A percentile compares a stretch with the other conserved stretches of the same genome.
These are phyloP conservation scores for Leccinum rimulosum DNA, from an alignment of 768 basidiomycete species.

Conservation along the genomic window DNA sequence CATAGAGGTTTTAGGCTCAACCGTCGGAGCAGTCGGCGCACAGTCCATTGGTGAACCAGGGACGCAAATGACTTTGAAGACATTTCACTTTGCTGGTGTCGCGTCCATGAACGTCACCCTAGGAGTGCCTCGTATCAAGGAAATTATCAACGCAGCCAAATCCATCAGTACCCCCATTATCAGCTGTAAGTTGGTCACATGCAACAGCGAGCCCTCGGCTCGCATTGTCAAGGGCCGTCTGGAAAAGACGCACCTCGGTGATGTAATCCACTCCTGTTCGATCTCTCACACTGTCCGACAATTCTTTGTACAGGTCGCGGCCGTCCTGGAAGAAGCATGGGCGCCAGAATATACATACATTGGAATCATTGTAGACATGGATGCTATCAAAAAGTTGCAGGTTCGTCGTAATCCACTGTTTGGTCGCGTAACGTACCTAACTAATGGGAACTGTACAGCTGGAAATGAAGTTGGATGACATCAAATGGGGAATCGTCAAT, in stretches of 20 bases:
- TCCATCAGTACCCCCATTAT: slow-evolving; percentile 97
- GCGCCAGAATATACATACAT: slow-evolving; percentile 90
- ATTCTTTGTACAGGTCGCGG: slow-evolving; percentile 61
- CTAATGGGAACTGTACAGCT: slow-evolving; percentile 47
- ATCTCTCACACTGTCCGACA: not conserved
- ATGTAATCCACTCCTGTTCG: slow-evolving; percentile 50
- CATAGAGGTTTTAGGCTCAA: slow-evolving; percentile 61
- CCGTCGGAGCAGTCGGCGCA: slow-evolving; percentile 97
- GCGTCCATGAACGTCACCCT: slow-evolving; percentile 99
- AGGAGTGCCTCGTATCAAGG: slow-evolving; percentile 99
- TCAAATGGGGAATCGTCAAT: slow-evolving; percentile 87
- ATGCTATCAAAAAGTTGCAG: slow-evolving; percentile 87
- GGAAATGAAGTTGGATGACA: slow-evolving; percentile 87
- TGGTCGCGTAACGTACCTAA: not conserved
- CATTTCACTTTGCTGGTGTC: slow-evolving; percentile 99
- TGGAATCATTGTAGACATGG: slow-evolving; percentile 86
- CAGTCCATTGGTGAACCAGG: slow-evolving; percentile 99
- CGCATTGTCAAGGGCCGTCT: slow-evolving; percentile 95
- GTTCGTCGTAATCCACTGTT: slow-evolving; percentile 35
- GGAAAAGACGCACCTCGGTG: slow-evolving; percentile 92
- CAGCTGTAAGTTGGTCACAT: slow-evolving; percentile 87
- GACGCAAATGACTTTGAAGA: slow-evolving; percentile 99
- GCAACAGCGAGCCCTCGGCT: slow-evolving; percentile 88
- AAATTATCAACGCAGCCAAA: slow-evolving; percentile 99
- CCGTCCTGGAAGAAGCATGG: slow-evolving; percentile 95